Base-by-base conservation (phyloP, 371 early-diverging fungal genomes). In the Zychaea mexicana region DNA sequence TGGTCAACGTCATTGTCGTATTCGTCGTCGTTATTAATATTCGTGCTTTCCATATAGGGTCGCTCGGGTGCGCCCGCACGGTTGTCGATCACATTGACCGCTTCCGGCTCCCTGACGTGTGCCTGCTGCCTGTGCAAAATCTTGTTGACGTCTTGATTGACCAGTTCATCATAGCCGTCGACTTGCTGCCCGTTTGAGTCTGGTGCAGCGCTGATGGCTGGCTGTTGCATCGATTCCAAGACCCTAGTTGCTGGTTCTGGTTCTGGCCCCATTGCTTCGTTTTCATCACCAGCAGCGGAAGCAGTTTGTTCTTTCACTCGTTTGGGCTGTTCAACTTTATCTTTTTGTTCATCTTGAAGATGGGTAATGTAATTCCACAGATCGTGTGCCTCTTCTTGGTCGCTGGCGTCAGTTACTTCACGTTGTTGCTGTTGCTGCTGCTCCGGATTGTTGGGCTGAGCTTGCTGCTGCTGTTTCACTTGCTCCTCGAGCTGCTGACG, bases 301-400 rank as follows among this genome's bases (percentile, higher is more conserved):
- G n/a, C n/a, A 46, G 39, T 5, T 32, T 55, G 10, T 39, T 5
- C 13, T 65, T 39, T 32, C 63, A 53, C 24, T 56, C 68, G 55
- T 3, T 55, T 19, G 1, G 57, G n/a, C 8, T 57, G 42, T 15
- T 56, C 32, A 31, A 59, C 55, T 27, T 61, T 45, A 24, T 57
- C 39, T 47, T 70, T 42, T 10, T 71, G 63, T 28, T 68, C 60
- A 13, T 57, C 36, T 31, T 67, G 67, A 2, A 24, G 21, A n/a
- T 49, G 24, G 22, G 54, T 32, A 49, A 61, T 53, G 17, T 64
- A 52, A 13, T 62, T 56, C 72, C 54, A 70, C 46, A 64, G 58
- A 36, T 54, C 64, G 3, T 62, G 52, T 24, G 58, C 53, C n/a
- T 61, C 61, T 47, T 57, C 33, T 17, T 66, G 55, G 19, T 73